phyloP scores from a whole-genome alignment of 495 filamentous ascomycete species.

The Aspergillus ostianus region DNA sequence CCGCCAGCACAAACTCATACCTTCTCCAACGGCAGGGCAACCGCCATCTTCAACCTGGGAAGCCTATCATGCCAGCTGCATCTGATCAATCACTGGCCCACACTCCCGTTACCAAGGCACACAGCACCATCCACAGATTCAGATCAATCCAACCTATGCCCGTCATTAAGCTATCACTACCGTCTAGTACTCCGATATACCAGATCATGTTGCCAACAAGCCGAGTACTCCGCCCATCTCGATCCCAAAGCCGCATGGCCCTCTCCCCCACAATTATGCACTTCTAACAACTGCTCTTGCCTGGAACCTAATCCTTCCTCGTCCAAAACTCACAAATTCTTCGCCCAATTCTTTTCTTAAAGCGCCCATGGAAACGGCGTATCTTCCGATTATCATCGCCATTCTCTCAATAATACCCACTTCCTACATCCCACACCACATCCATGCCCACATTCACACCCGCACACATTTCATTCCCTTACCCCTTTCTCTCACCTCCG shows the following conservation, averaged over 20 bases:
- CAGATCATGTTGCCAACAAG: slow-evolving; percentile 27
- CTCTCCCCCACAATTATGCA: slow-evolving; percentile 28
- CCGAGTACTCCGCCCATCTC: slow-evolving; percentile 25
- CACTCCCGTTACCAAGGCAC: background rate
- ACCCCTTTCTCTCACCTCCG: background rate
- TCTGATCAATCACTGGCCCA: slow-evolving; percentile 13
- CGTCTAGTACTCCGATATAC: slow-evolving; percentile 11
- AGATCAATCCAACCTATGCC: background rate
- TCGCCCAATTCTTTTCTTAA: too few species aligned
- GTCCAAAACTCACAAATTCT: too few species aligned
- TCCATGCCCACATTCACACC: background rate
- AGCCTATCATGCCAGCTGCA: slow-evolving; percentile 28
- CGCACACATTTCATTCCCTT: background rate
- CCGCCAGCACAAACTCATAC: slow-evolving; percentile 20
- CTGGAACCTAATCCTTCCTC: too few species aligned
- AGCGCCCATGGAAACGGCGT: slow-evolving; percentile 18
- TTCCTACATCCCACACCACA: too few species aligned
- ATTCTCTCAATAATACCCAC: slow-evolving; percentile 4
- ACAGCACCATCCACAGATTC: slow-evolving; percentile 1
- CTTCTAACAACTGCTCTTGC: too few species aligned
- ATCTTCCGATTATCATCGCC: background rate
- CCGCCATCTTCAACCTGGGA: slow-evolving; percentile 20
- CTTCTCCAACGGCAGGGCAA: background rate
- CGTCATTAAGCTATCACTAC: background rate
- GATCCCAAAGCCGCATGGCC: slow-evolving; percentile 31